These are phyloP conservation scores for Hypoxylon intermedium DNA, from an alignment of 495 filamentous ascomycete genomes.

Conservation along the genomic window DNA sequence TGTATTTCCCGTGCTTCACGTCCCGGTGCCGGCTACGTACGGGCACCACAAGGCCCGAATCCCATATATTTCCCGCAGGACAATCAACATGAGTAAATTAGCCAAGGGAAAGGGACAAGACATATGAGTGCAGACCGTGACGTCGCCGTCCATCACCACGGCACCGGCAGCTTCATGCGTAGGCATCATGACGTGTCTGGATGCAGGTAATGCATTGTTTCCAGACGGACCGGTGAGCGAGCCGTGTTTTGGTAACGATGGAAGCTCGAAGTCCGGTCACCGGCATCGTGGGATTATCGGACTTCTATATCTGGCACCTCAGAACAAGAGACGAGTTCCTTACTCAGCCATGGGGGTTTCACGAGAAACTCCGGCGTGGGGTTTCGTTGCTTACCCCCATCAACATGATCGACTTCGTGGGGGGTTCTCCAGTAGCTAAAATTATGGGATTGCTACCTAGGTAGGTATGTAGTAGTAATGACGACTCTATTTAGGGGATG, in stretches of 20 bases:
- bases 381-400: slow-evolving; percentile 1
- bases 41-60: slow-evolving; percentile 13
- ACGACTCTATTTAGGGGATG: slow-evolving; percentile 17
- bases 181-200: neutral
- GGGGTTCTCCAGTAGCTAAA: slow-evolving; percentile 20
- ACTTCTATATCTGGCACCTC: slow-evolving; percentile 11
- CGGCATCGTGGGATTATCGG: slow-evolving; percentile 6
- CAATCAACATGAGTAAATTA: slow-evolving; percentile 12
- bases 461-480: slow-evolving; percentile 30
- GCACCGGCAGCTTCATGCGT: slow-evolving; percentile 15
- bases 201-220: neutral
- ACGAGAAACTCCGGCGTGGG: slow-evolving; percentile 30
- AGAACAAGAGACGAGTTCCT: slow-evolving; percentile 1
- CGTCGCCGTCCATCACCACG: slow-evolving; percentile 6
- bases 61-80: slow-evolving; percentile 9
- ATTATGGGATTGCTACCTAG: too few relatives aligned
- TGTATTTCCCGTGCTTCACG: neutral
- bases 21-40: slow-evolving; percentile 17
- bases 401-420: neutral
- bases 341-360: slow-evolving; percentile 24
- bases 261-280: slow-evolving; percentile 13
- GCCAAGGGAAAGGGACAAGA: slow-evolving; percentile 6
- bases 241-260: too few relatives aligned
- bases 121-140: slow-evolving; percentile 1
- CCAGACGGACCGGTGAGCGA: neutral